Percentiles rank a stretch among this genome's conserved stretches.
phyloP scores from a whole-genome alignment of 768 basidiomycete species.

The Lepiota venenata region DNA sequence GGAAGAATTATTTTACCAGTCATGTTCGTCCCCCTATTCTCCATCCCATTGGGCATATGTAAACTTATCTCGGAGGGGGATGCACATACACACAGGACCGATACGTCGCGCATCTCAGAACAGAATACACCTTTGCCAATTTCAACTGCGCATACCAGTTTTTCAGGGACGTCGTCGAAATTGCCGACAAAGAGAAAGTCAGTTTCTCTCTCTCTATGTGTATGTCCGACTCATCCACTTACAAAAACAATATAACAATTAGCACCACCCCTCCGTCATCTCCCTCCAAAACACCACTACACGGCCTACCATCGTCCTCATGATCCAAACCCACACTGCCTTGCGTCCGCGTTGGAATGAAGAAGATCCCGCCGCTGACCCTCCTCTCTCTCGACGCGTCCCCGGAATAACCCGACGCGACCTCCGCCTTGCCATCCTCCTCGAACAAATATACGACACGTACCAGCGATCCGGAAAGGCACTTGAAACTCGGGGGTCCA shows the following conservation, averaged over 20 bases:
- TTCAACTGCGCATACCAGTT: slow-evolving; percentile 7
- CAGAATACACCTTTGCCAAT: slow-evolving; percentile 4
- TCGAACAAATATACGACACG: slow-evolving; percentile 1
- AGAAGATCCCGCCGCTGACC: slow-evolving; percentile 1
- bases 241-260: background rate
- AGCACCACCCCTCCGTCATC: slow-evolving; percentile 5
- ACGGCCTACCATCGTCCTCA: background rate
- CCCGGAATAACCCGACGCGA: slow-evolving; percentile 11
- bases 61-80: background rate
- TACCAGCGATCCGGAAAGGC: background rate
- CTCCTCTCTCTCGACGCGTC: slow-evolving; percentile 8
- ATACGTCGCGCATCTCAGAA: slow-evolving; percentile 2
- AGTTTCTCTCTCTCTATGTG: no score
- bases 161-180: background rate
- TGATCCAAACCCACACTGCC: background rate
- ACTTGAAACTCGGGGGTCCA: background rate
- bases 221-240: background rate
- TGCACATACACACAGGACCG: background rate
- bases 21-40: background rate
- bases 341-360: slow-evolving; percentile 8
- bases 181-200: slow-evolving; percentile 1
- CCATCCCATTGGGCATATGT: background rate
- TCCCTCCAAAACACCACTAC: background rate
- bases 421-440: background rate
- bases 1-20: background rate